phyloP scores from a whole-genome alignment of 169 alveolate species.

The Cryptosporidium canis region DNA sequence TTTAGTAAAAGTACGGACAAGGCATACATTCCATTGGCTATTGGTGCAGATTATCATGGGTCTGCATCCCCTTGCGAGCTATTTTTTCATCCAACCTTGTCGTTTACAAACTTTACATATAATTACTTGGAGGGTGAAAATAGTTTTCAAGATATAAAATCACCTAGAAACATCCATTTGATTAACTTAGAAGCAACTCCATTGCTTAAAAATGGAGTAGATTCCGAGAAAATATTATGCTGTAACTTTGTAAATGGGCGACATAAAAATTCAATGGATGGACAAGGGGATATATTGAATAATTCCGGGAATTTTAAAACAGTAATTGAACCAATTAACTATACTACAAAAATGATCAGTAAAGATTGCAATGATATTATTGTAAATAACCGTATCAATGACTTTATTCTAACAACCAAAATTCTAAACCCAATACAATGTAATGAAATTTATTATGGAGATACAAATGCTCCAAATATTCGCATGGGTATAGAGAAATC shows the following conservation, averaged over 20 bases:
- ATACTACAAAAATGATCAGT: conserved; percentile 11
- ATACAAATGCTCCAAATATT: not conserved
- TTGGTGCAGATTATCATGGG: conserved; percentile 61
- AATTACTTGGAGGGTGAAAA: not conserved
- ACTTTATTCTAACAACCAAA: not conserved
- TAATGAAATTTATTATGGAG: not conserved
- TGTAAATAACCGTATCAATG: not conserved
- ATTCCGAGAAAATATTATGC: not conserved
- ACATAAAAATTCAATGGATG: not conserved
- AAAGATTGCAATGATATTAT: not conserved
- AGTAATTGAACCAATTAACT: not conserved
- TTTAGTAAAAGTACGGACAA: not conserved
- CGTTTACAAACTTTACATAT: not conserved
- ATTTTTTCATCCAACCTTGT: conserved; percentile 26
- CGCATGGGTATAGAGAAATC: not conserved
- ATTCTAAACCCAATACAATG: not conserved
- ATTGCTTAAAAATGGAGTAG: not conserved
- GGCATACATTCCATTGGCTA: not conserved
- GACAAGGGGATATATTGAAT: not conserved
- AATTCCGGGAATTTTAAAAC: not conserved
- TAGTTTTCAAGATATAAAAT: not conserved
- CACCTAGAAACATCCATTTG: not conserved
- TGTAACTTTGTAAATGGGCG: not conserved
- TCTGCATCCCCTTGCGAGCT: conserved; percentile 29
- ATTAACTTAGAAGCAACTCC: not conserved